Conservation (phyloP, 768 basidiomycete genomes). For the Boletellus ananas region DNA sequence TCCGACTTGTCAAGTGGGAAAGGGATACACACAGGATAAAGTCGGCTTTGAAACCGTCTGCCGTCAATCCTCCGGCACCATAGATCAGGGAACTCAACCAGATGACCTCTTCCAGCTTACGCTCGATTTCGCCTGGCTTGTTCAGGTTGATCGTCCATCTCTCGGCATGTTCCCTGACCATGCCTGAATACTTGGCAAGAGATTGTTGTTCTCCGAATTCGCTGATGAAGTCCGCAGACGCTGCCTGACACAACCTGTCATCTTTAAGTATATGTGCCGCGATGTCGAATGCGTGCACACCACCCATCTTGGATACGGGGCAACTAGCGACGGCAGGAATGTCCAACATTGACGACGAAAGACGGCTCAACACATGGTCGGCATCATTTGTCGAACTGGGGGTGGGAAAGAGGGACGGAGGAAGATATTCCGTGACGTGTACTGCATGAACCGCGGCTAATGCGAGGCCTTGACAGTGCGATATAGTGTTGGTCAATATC, state of each 20-base stretch:
- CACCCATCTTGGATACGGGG: slow-evolving; percentile 1
- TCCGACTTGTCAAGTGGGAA: background rate
- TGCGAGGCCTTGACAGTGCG: slow-evolving; percentile 21
- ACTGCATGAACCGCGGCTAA: slow-evolving; percentile 26
- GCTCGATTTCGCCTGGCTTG: slow-evolving; percentile 37
- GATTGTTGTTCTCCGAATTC: slow-evolving; percentile 11
- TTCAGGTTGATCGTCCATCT: slow-evolving; percentile 42
- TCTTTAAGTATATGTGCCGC: slow-evolving; percentile 52
- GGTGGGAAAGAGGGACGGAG: slow-evolving; percentile 11
- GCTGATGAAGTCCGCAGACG: slow-evolving; percentile 13
- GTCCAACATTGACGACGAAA: slow-evolving; percentile 11
- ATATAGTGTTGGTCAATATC: too few relatives aligned
- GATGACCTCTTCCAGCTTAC: slow-evolving; percentile 61
- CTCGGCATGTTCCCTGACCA: slow-evolving; percentile 23
- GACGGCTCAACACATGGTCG: background rate
- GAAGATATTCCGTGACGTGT: slow-evolving; percentile 34
- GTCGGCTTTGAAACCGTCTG: slow-evolving; percentile 38
- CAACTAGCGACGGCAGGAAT: background rate
- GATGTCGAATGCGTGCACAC: slow-evolving; percentile 42
- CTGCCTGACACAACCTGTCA: slow-evolving; percentile 19
- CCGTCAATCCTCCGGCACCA: slow-evolving; percentile 52
- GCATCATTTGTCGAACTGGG: background rate
- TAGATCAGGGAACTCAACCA: slow-evolving; percentile 58
- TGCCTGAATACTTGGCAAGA: background rate
- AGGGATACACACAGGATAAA: slow-evolving; percentile 48